phyloP scores from a whole-genome alignment of 2,329 filamentous ascomycete species.

The Aspergillus neotritici region DNA sequence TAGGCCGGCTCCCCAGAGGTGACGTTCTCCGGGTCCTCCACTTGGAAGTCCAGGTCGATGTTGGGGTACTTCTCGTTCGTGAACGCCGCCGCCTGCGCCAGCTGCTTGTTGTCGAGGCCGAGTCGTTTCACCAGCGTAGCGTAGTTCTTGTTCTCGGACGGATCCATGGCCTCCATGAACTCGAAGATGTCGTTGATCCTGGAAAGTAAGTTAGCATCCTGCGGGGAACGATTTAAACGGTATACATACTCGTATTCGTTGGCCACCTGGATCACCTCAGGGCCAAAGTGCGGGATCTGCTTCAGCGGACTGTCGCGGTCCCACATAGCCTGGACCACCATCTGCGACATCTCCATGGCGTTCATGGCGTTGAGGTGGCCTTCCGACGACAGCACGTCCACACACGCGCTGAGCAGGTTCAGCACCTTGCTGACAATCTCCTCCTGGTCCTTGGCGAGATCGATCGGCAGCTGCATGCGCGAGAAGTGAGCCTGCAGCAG shows the following conservation, averaged over 20 bases:
- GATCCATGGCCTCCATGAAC: conserved; percentile 99
- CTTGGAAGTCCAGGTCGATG: conserved; percentile 81
- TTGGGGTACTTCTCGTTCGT: conserved; percentile 97
- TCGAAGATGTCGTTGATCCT: conserved; percentile 91
- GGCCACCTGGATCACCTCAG: conserved; percentile 74
- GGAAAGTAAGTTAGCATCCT: conserved; percentile 18
- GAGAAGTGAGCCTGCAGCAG: conserved; percentile 96
- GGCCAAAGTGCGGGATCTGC: conserved; percentile 92
- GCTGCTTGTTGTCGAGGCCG: conserved; percentile 71
- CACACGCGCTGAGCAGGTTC: conserved; percentile 81
- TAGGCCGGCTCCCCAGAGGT: conserved; percentile 75
- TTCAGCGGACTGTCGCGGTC: conserved; percentile 94
- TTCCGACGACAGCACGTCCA: conserved; percentile 92
- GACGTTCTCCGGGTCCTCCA: conserved; percentile 74
- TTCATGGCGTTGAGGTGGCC: conserved; percentile 96
- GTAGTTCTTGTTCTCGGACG: conserved; percentile 82
- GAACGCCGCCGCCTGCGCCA: conserved; percentile 85
- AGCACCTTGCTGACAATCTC: conserved; percentile 77
- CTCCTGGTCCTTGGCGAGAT: conserved; percentile 94
- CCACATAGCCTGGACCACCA: conserved; percentile 99
- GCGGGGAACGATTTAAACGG: not conserved
- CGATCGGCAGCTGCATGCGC: conserved; percentile 90
- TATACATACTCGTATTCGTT: conserved; percentile 65
- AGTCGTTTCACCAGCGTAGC: conserved; percentile 69
- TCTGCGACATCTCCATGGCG: conserved; percentile 98